phyloP scores from a whole-genome alignment of 2,329 filamentous ascomycete species.

The Ophiostoma fasciatum region DNA sequence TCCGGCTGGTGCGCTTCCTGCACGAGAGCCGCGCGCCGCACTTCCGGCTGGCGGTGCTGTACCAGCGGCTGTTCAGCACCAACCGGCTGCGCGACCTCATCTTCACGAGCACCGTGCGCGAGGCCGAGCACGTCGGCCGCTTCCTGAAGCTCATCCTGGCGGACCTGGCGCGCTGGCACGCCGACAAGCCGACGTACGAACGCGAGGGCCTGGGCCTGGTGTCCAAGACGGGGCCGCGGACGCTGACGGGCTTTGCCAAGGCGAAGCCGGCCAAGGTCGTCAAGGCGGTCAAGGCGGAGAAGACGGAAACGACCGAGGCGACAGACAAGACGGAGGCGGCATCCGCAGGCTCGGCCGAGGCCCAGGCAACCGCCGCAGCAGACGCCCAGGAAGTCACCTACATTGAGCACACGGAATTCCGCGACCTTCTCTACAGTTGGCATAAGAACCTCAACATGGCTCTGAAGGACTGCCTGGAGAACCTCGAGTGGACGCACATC shows the following conservation, averaged over 20 bases:
- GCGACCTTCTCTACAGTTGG: conserved; percentile 76
- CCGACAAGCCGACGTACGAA: conserved; percentile 60
- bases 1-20: conserved; percentile 72
- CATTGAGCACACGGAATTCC: conserved; percentile 75
- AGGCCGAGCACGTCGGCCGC: conserved; percentile 83
- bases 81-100: conserved; percentile 71
- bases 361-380: neutral
- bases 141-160: conserved; percentile 73
- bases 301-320: neutral
- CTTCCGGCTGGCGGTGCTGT: conserved; percentile 73
- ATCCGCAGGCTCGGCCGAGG: neutral
- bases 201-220: conserved; percentile 67
- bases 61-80: conserved; percentile 71
- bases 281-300: conserved; percentile 43
- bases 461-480: conserved; percentile 66
- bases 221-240: conserved; percentile 22
- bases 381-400: conserved; percentile 25
- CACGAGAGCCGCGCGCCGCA: conserved; percentile 73
- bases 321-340: neutral
- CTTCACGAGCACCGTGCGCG: conserved; percentile 77
- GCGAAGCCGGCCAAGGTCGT: conserved; percentile 32
- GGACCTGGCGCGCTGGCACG: conserved; percentile 75
- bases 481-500: conserved; percentile 92
- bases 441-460: conserved; percentile 70
- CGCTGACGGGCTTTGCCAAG: conserved; percentile 64